Evolutionary conservation across 441 rosid species (phyloP).

Genomic region (Erodium trifolium): DNA sequence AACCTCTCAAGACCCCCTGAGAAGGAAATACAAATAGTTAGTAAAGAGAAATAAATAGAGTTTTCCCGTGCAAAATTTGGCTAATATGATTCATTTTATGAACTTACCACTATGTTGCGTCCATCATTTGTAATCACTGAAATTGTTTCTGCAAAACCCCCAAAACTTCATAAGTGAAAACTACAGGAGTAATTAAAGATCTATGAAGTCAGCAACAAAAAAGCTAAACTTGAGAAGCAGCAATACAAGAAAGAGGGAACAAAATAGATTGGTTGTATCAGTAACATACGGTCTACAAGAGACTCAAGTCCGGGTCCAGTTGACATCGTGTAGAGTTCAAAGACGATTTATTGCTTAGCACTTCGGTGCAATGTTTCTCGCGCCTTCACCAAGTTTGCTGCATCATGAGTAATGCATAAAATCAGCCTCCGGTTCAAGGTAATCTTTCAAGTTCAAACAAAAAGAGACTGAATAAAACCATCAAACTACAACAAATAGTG

Average conservation of each 20-base stretch:
- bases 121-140: slow-evolving; percentile 89
- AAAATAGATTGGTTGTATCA: background rate
- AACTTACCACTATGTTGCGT: slow-evolving; percentile 76
- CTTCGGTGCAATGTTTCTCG: background rate
- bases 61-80: background rate
- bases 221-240: background rate
- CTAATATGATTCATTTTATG: background rate
- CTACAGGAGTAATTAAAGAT: background rate
- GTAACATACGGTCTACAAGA: slow-evolving; percentile 62
- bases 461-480: background rate
- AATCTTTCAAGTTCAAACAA: background rate
- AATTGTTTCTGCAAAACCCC: slow-evolving; percentile 42
- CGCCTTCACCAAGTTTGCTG: background rate
- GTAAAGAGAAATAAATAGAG: background rate
- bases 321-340: slow-evolving; percentile 35
- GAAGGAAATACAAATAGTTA: background rate
- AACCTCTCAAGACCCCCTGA: slow-evolving; percentile 82
- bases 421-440: background rate
- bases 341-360: background rate
- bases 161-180: slow-evolving; percentile 8
- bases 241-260: background rate
- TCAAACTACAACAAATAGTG: background rate
- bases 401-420: background rate
- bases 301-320: slow-evolving; percentile 68
- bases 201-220: background rate